phyloP scores from a whole-genome alignment of 2,329 filamentous ascomycete genomes.

The Thermomyces lanuginosus region DNA sequence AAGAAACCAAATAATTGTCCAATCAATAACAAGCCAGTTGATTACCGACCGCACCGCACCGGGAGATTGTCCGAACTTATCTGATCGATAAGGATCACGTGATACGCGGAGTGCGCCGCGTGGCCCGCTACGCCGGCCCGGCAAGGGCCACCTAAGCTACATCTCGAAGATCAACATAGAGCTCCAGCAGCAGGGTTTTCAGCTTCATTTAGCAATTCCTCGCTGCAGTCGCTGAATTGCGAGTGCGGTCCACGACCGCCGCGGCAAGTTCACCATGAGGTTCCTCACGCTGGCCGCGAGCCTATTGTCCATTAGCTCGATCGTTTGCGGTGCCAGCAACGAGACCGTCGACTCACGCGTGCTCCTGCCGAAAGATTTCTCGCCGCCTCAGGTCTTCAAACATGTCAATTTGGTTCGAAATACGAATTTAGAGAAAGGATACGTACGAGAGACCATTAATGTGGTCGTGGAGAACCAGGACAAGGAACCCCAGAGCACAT shows the following conservation, averaged over 20 bases:
- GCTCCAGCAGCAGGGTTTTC: constrained; percentile 2
- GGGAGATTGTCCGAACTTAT: neutral
- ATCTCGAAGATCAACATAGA: constrained; percentile 5
- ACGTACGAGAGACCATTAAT: constrained; percentile 78
- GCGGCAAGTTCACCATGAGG: constrained; percentile 23
- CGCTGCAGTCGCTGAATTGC: too few species aligned
- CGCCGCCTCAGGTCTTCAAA: constrained; percentile 79
- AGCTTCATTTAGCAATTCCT: constrained; percentile 10
- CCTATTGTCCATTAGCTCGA: constrained; percentile 16
- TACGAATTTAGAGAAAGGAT: constrained; percentile 85
- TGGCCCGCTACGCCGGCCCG: constrained; percentile 20
- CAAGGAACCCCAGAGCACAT: constrained; percentile 63
- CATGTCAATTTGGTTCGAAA: constrained; percentile 82
- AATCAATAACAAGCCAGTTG: too few species aligned
- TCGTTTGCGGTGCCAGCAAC: constrained; percentile 18
- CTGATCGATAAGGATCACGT: too few species aligned
- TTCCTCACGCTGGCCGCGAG: constrained; percentile 22
- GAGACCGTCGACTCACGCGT: constrained; percentile 17
- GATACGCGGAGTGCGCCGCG: constrained; percentile 15
- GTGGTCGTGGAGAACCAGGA: constrained; percentile 84
- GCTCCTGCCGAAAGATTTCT: constrained; percentile 41
- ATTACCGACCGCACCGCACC: constrained; percentile 1
- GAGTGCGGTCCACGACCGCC: constrained; percentile 14
- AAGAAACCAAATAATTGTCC: too few species aligned
- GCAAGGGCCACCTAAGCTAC: constrained; percentile 23